phyloP scores from a whole-genome alignment of 768 basidiomycete species.

The Amanita muscaria region DNA sequence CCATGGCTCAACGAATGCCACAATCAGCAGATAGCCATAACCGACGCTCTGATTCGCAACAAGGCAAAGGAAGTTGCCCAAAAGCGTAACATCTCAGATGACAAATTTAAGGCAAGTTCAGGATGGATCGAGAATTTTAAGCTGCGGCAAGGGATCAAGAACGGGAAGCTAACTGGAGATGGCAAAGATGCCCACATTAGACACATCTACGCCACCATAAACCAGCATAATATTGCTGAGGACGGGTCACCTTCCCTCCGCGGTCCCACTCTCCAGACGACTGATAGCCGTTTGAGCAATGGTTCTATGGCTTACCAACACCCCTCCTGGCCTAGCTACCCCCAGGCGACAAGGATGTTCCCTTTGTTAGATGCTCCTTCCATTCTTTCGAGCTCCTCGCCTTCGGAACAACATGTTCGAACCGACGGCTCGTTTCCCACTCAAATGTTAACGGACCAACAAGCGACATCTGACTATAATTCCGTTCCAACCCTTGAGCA shows the following conservation, averaged over 20 bases:
- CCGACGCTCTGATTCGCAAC: constrained; percentile 54
- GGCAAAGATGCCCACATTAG: constrained; percentile 1
- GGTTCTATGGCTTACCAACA: neutral
- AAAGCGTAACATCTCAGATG: constrained; percentile 45
- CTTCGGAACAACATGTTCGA: neutral
- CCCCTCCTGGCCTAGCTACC: neutral
- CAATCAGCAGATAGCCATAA: constrained; percentile 37
- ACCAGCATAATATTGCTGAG: neutral
- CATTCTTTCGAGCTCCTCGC: neutral
- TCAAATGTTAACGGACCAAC: neutral
- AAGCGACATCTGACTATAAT: neutral
- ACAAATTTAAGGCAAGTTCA: constrained; percentile 84
- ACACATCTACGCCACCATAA: neutral
- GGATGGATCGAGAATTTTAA: constrained; percentile 95
- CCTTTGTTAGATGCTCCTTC: constrained; percentile 1
- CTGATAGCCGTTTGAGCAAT: neutral
- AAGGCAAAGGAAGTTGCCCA: constrained; percentile 64
- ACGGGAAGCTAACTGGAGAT: constrained; percentile 47
- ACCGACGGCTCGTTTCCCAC: neutral
- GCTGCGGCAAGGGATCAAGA: constrained; percentile 65
- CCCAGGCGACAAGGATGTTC: neutral
- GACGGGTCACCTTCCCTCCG: neutral
- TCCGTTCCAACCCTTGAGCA: constrained; percentile 2
- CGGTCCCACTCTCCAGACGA: neutral
- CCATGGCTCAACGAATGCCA: constrained; percentile 52